Evolutionary conservation across 1,284 basidiomycete species (phyloP), one percentile per base, ranked within the genome.

Genomic region (Xerocomus minutiporus): DNA sequence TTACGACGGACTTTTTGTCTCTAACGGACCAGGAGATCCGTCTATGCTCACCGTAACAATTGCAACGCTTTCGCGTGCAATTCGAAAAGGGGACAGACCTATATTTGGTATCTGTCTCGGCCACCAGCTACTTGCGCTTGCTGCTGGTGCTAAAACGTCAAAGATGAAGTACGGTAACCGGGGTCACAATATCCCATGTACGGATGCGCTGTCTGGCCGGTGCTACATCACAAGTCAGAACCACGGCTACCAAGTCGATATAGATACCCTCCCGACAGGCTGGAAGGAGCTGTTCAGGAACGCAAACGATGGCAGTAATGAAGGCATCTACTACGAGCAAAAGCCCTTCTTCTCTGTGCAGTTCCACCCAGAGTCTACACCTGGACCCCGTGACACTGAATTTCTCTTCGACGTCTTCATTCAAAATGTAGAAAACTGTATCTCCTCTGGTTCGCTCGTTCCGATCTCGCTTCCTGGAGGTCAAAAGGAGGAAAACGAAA

Each of bases 131-230:
- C 83, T 99, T 57, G 93, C 95, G 5, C 83, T 98, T 52, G 97
- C 97, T 39, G 90, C 92, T 5, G 97, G 97, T 45, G 96, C 94
- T 8, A 82, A 79, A 57, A 99, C 97, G 8, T 90, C 88, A 47
- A 99, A 99, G 75, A 97, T 99, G 92, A 98, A 98, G 78, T 99
- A 98, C 71, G 97, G 97, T 52, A 99, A 99, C 71, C 91, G 97
- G 60, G 97, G 97, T 12, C 94, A 97, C 71, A 99, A 99, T 74
- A 93, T 99, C 65, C 97, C 97, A 4, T 99, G 96, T 73, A 98
- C 93, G 35, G 92, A 96, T 71, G 81, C 89, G 41, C 81, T 97
- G 53, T 93, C 91, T 50, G 97, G 96, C 34, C 81, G 97, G 55
- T 99, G 97, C 75, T 99, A 98, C 73, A 98, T 99, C 75, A 99